phyloP scores from a whole-genome alignment of 495 filamentous ascomycete genomes.

The Lentithecium fluviatile region DNA sequence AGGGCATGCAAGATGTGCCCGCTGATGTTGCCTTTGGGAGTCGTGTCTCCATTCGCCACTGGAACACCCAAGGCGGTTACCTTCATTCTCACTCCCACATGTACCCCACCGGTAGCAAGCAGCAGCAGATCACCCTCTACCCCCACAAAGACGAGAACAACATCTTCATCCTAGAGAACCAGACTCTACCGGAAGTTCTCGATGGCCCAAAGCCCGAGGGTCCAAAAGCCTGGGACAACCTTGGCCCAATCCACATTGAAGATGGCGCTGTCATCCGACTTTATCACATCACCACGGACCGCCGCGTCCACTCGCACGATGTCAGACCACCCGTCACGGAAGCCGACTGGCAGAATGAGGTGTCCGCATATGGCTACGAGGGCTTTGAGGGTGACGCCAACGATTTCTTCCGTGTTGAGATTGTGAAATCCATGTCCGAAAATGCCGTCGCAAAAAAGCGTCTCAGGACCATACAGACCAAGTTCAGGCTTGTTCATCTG shows the following conservation, averaged over 20 bases:
- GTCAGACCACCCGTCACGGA: slow-evolving; percentile 96
- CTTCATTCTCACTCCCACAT: slow-evolving; percentile 95
- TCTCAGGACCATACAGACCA: slow-evolving; percentile 90
- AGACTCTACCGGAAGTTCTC: slow-evolving; percentile 81
- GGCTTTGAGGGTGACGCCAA: slow-evolving; percentile 97
- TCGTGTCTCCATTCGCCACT: slow-evolving; percentile 80
- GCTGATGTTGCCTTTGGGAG: slow-evolving; percentile 90
- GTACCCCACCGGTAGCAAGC: slow-evolving; percentile 96
- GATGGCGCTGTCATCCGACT: slow-evolving; percentile 79
- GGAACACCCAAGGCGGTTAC: slow-evolving; percentile 96
- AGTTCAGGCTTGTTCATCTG: slow-evolving; percentile 89
- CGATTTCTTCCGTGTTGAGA: slow-evolving; percentile 91
- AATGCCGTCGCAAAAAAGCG: slow-evolving; percentile 76
- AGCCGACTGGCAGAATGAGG: slow-evolving; percentile 97
- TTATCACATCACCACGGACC: slow-evolving; percentile 77
- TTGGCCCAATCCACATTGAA: slow-evolving; percentile 66
- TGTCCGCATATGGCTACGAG: slow-evolving; percentile 96
- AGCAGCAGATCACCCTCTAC: slow-evolving; percentile 97
- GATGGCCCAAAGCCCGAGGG: slow-evolving; percentile 75
- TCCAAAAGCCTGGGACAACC: slow-evolving; percentile 76
- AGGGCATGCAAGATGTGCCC: slow-evolving; percentile 90
- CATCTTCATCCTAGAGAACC: slow-evolving; percentile 87
- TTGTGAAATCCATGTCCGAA: slow-evolving; percentile 85
- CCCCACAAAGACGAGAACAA: slow-evolving; percentile 99
- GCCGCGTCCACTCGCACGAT: slow-evolving; percentile 94